Base-by-base conservation (phyloP, 2,329 filamentous ascomycete species). In the Huntiella abstrusa region DNA sequence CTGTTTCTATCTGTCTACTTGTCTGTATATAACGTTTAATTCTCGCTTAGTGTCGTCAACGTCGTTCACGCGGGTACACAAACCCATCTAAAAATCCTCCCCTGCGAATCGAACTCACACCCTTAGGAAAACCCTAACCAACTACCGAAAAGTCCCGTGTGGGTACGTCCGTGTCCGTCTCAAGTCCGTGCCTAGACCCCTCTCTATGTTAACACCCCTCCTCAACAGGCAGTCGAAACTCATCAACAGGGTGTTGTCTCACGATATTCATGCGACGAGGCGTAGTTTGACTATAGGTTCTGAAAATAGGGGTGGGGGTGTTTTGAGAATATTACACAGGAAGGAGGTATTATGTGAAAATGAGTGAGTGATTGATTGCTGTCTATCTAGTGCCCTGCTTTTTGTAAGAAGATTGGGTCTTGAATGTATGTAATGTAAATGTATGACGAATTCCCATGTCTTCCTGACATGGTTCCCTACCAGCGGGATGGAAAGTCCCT, bases 391-490 rank as follows among this genome's bases (percentile, higher is more conserved):
- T 28, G 22, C 22, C 22, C 22, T n/a, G 15, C 34, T n/a, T n/a
- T 36, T n/a, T 36, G 12, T 3, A 11, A n/a, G 34, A n/a, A n/a
- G 15, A 36, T 36, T n/a, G 34, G 34, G 40, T 42, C 33, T 42
- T 42, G 40, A 42, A 12, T 42, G 33, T 42, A 42, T 42, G 15
- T 40, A 40, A 17, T n/a, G 15, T 16, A 12, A 41, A 41, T 40
- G 15, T 19, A 40, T 17, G 10, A 17, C 13, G 13, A 40, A 42
- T n/a, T n/a, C 33, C 40, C 40, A 42, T 42, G 40, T 8, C n/a
- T 7, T 42, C 40, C 12, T 42, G 12, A 36, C 34, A 39, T 28
- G 22, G 22, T 28, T 28, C 22, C 22, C 22, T 28, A 28, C 22
- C 22, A 28, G 22, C 22, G 22, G 22, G 22, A 28, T 28, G 22